Evolutionary conservation across 192 early-diverging fungal species (phyloP).

Genomic region (Podila clonocystis): DNA sequence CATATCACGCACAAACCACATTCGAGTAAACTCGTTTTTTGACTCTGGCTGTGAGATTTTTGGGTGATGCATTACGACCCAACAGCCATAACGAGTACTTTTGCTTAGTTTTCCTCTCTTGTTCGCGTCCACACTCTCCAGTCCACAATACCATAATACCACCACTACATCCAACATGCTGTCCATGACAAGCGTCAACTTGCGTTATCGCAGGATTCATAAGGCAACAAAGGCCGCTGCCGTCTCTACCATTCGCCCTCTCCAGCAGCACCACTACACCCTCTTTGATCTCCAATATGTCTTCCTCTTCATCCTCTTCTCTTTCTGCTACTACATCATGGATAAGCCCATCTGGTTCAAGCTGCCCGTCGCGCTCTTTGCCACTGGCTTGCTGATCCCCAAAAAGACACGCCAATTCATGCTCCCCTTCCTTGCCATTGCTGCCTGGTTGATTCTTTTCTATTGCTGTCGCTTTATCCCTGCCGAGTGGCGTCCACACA

Average conservation of each 20-base stretch:
- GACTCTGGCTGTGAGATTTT: too few species aligned
- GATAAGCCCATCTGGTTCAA: conserved; percentile 48
- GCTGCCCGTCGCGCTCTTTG: conserved; percentile 39
- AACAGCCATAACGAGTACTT: too few species aligned
- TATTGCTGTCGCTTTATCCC: conserved; percentile 67
- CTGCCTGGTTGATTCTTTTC: conserved; percentile 65
- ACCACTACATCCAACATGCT: conserved; percentile 6
- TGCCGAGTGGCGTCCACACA: conserved; percentile 61
- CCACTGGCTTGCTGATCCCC: conserved; percentile 48
- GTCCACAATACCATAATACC: conserved; percentile 7
- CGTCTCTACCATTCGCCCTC: conserved; percentile 28
- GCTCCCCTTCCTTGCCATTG: conserved; percentile 61
- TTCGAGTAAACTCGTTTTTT: too few species aligned
- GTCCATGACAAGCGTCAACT: conserved; percentile 26
- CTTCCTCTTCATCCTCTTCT: conserved; percentile 50
- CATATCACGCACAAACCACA: not conserved
- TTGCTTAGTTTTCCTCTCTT: not conserved
- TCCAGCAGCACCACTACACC: conserved; percentile 50
- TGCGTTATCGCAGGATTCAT: conserved; percentile 34
- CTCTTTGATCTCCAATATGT: conserved; percentile 58
- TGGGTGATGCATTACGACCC: too few species aligned
- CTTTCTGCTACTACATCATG: conserved; percentile 55
- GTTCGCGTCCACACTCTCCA: not conserved
- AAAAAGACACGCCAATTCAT: conserved; percentile 58
- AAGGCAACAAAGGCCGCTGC: conserved; percentile 18